Evolutionary conservation across 306 rosid genomes (phyloP).

Genomic region (Quercus alba): DNA sequence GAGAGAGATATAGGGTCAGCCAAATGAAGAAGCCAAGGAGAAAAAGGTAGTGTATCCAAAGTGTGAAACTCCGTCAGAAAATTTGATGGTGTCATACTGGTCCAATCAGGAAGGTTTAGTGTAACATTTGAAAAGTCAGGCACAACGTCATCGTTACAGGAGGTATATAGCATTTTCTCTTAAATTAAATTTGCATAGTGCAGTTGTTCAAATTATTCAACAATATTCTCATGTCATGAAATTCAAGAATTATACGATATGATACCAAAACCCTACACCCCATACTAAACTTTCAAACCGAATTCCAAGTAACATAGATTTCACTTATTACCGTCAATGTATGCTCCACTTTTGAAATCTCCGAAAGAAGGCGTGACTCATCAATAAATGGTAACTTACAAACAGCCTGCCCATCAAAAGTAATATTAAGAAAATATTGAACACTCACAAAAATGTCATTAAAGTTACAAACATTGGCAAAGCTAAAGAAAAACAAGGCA

Average conservation of each 20-base stretch:
- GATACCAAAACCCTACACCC: not conserved
- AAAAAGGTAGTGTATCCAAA: too few species aligned
- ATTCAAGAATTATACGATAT: not conserved
- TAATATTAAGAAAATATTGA: not conserved
- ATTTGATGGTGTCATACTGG: too few species aligned
- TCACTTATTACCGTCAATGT: conserved; percentile 21
- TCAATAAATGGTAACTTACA: conserved; percentile 33
- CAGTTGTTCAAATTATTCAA: not conserved
- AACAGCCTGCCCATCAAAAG: conserved; percentile 13
- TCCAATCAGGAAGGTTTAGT: too few species aligned
- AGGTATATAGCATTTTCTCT: too few species aligned
- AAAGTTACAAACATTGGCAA: not conserved
- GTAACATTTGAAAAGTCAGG: too few species aligned
- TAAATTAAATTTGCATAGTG: not conserved
- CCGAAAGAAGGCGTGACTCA: conserved; percentile 23
- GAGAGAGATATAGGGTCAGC: too few species aligned
- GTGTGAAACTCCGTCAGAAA: too few species aligned
- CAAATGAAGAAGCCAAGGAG: too few species aligned
- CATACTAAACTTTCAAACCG: not conserved
- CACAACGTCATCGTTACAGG: too few species aligned
- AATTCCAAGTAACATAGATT: not conserved
- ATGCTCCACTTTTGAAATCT: conserved; percentile 27
- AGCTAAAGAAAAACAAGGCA: not conserved
- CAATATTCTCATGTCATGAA: not conserved
- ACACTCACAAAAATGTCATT: too few species aligned